Evolutionary conservation across 306 rosid species (phyloP).

Genomic region (Prunus dulcis): DNA sequence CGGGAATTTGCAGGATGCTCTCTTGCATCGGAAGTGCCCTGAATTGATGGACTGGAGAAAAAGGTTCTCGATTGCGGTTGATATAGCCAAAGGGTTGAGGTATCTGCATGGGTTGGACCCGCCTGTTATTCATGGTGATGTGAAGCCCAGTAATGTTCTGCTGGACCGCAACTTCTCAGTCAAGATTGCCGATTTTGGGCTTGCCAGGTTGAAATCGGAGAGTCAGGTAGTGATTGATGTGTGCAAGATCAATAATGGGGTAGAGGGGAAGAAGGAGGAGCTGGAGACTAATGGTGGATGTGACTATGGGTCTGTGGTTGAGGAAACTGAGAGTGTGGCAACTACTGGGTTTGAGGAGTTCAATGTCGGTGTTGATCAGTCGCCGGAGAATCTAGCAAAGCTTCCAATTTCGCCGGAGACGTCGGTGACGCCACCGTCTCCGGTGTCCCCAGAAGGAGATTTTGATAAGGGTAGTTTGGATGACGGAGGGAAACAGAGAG

Average conservation of each 20-base stretch:
- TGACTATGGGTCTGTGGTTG: constrained; percentile 66
- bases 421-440: constrained; percentile 7
- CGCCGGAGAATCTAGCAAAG: constrained; percentile 41
- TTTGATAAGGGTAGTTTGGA: constrained; percentile 30
- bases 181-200: constrained; percentile 81
- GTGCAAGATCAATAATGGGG: constrained; percentile 24
- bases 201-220: constrained; percentile 56
- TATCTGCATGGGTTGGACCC: constrained; percentile 74
- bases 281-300: constrained; percentile 45
- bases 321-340: constrained; percentile 63
- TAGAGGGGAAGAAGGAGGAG: constrained; percentile 29
- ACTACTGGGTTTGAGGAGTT: constrained; percentile 54
- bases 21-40: constrained; percentile 58
- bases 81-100: constrained; percentile 59
- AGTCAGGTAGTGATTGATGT: constrained; percentile 18
- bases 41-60: constrained; percentile 69
- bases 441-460: constrained; percentile 22
- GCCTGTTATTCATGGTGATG: constrained; percentile 80
- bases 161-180: constrained; percentile 53
- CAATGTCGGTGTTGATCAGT: constrained; percentile 43
- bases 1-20: constrained; percentile 91
- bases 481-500: constrained; percentile 37
- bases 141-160: constrained; percentile 85
- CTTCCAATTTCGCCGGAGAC: constrained; percentile 21
- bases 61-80: constrained; percentile 43